Percentiles rank a stretch among this genome's conserved stretches.
These are phyloP conservation scores for Epichloe aotearoae DNA, from an alignment of 2,329 filamentous ascomycete genomes.

Conservation along the genomic window DNA sequence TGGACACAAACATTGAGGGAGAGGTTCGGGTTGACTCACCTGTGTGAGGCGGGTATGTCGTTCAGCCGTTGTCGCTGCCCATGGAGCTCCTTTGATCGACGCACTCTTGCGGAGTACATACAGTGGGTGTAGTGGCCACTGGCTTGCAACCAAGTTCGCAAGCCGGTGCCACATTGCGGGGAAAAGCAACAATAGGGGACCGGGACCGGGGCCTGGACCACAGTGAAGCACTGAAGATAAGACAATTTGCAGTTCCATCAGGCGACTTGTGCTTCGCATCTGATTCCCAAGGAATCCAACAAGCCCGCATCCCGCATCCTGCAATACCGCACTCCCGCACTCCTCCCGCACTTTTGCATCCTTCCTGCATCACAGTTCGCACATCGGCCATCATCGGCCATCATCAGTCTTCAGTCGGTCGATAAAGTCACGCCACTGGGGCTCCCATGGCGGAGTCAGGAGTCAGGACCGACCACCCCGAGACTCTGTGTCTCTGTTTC, in stretches of 20 bases:
- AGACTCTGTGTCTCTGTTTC: background rate
- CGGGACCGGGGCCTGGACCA: slow-evolving; percentile 1
- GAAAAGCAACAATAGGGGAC: background rate
- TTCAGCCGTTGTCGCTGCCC: too few species aligned
- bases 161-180: slow-evolving; percentile 3
- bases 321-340: background rate
- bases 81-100: background rate
- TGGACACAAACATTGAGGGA: too few species aligned
- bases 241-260: background rate
- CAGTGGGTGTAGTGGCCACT: too few species aligned
- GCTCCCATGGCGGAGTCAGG: slow-evolving; percentile 1
- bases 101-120: background rate
- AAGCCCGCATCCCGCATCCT: background rate
- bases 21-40: too few species aligned
- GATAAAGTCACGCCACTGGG: slow-evolving; percentile 3
- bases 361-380: background rate
- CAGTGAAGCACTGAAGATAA: background rate
- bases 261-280: too few species aligned
- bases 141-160: too few species aligned
- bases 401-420: background rate
- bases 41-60: too few species aligned
- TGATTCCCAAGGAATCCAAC: background rate
- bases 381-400: background rate
- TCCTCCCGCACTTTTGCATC: background rate
- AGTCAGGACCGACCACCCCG: background rate